Conservation (phyloP, 441 rosid species). For the Breynia disticha region DNA sequence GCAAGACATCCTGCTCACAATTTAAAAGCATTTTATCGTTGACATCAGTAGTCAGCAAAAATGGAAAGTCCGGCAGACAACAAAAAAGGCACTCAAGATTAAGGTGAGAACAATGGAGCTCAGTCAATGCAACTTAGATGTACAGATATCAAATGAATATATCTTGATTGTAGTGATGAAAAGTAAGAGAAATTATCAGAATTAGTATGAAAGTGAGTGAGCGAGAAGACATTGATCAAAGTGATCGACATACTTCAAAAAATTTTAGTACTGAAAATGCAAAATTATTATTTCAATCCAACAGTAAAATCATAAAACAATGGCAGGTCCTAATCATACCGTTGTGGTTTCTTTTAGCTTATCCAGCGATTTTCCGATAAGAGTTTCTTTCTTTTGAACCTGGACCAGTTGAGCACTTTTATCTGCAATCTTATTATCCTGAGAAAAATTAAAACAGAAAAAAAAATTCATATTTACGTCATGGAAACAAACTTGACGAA, state of each 20-base stretch:
- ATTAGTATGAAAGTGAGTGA: no score
- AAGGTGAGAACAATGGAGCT: no score
- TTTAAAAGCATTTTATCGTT: slow-evolving; percentile 6
- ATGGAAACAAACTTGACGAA: no score
- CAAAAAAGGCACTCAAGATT: no score
- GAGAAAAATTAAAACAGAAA: neutral
- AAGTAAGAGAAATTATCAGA: no score
- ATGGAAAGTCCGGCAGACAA: slow-evolving; percentile 5
- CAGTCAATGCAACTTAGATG: no score
- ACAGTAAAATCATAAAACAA: neutral
- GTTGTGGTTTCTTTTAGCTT: slow-evolving; percentile 79
- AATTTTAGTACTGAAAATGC: no score
- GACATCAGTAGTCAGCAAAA: slow-evolving; percentile 5
- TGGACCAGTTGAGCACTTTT: slow-evolving; percentile 36
- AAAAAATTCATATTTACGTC: neutral
- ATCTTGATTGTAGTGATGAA: no score
- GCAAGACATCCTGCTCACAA: slow-evolving; percentile 78
- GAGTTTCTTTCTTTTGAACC: slow-evolving; percentile 52
- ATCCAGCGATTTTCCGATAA: slow-evolving; percentile 70
- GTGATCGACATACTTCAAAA: no score
- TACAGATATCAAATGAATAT: no score
- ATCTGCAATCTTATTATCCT: neutral
- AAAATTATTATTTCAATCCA: no score
- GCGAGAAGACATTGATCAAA: neutral
- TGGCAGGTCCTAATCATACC: slow-evolving; percentile 40